Evolutionary conservation across 2,329 filamentous ascomycete genomes (phyloP), one percentile per base, ranked within the genome.

Genomic region (Fusarium sambucinum): DNA sequence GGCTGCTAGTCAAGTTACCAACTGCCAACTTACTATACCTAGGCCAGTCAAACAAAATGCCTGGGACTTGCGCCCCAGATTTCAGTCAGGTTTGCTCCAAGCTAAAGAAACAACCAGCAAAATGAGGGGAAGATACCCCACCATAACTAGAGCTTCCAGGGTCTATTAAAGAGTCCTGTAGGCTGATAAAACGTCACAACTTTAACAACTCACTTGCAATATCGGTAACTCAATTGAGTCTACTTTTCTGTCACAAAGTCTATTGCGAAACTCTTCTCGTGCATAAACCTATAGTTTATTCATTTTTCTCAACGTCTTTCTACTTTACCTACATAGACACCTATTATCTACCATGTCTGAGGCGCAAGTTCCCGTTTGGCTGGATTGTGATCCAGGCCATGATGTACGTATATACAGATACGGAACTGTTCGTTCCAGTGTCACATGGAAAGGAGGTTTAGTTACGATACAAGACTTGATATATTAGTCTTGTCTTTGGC

Each of bases 381-480:
- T 89, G 68, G 87, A 89, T 74, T 89, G 86, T 69, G 87, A 89
- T 74, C 87, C 87, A 14, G 87, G 87, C 66, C 85, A 88, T 73
- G 91, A 93, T 86, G 89, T 90, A 82, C 80, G 87, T 83, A 55
- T 61, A 55, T 46, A 42, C 41, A 46, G 41, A 45, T 30, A 21
- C 33, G 37, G n/a, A 32, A 30, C 37, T 48, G 59, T 35, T 55
- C 29, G 25, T 50, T 55, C 33, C 41, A 47, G 47, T 56, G 51
- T 50, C 25, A 53, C 27, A 27, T 32, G 41, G 42, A 41, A 42
- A 54, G 35, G 29, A 14, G 35, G 33, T 25, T 37, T 40, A 55
- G 44, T 51, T 53, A 25, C 33, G 41, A 25, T 50, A 33, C 42
- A n/a, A 54, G 32, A 33, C 44, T 37, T 21, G n/a, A 42, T 21